phyloP scores from a whole-genome alignment of 495 filamentous ascomycete species.

The Penicillium roqueforti region DNA sequence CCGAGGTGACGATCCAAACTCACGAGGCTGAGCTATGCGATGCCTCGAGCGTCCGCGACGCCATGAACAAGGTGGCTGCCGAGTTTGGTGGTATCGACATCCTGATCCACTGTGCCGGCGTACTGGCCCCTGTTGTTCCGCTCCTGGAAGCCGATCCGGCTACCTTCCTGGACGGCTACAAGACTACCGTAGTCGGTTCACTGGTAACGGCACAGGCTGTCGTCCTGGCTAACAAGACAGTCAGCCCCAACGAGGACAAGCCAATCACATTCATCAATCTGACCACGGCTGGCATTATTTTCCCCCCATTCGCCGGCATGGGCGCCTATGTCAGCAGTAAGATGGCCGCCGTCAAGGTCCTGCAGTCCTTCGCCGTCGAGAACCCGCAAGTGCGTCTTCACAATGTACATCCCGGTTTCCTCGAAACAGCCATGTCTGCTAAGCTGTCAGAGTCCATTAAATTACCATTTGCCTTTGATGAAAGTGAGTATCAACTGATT shows the following conservation, averaged over 20 bases:
- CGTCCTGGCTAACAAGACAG: conserved; percentile 15
- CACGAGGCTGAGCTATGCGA: conserved; percentile 18
- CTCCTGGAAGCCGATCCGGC: conserved; percentile 20
- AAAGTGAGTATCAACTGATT: conserved; percentile 12
- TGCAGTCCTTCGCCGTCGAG: conserved; percentile 39
- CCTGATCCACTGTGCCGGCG: conserved; percentile 34
- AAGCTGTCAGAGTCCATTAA: conserved; percentile 12
- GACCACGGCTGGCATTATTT: conserved; percentile 26
- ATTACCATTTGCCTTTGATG: conserved; percentile 16
- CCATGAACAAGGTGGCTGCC: conserved; percentile 13
- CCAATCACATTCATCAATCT: conserved; percentile 27
- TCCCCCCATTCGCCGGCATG: conserved; percentile 25
- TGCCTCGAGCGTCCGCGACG: conserved; percentile 11
- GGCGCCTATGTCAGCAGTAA: conserved; percentile 39
- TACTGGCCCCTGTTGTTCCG: conserved; percentile 12
- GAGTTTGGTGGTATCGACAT: conserved; percentile 30
- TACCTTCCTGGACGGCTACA: conserved; percentile 27
- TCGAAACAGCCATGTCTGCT: conserved; percentile 31
- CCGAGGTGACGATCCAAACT: conserved; percentile 15
- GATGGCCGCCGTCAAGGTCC: conserved; percentile 33
- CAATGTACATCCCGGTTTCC: conserved; percentile 37
- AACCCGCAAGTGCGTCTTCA: conserved; percentile 36
- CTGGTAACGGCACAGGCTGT: conserved; percentile 30
- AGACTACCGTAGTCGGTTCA: conserved; percentile 34
- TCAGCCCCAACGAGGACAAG: conserved; percentile 13